phyloP scores from a whole-genome alignment of 345 rosid species.

The Hibiscus syriacus region DNA sequence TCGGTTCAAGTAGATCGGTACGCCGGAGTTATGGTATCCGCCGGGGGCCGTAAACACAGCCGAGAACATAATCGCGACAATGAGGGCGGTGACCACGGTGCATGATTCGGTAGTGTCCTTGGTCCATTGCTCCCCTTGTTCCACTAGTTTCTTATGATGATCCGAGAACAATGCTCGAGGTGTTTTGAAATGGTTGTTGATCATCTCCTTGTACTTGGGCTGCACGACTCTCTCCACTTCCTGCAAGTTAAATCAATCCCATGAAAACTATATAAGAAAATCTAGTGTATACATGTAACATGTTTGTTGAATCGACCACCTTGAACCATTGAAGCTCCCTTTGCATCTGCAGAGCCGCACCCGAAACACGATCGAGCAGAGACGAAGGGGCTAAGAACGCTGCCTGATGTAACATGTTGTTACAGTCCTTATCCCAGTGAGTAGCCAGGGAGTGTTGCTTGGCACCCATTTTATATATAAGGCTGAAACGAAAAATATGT shows the following conservation, averaged over 20 bases:
- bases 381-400: slow-evolving; percentile 48
- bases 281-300: neutral
- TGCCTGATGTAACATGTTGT: slow-evolving; percentile 73
- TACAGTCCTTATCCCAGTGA: slow-evolving; percentile 29
- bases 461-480: slow-evolving; percentile 54
- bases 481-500: slow-evolving; percentile 53
- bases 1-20: slow-evolving; percentile 6
- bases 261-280: too few relatives aligned
- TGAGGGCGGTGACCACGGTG: slow-evolving; percentile 48
- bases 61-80: slow-evolving; percentile 52
- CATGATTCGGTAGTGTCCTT: slow-evolving; percentile 46
- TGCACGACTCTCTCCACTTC: slow-evolving; percentile 67
- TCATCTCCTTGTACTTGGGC: slow-evolving; percentile 55
- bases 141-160: slow-evolving; percentile 35
- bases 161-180: slow-evolving; percentile 51
- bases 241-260: slow-evolving; percentile 16
- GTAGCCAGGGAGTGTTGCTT: slow-evolving; percentile 45
- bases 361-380: slow-evolving; percentile 50
- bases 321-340: slow-evolving; percentile 76
- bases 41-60: slow-evolving; percentile 49
- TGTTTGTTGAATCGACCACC: slow-evolving; percentile 22
- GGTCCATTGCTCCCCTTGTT: slow-evolving; percentile 48
- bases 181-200: slow-evolving; percentile 30
- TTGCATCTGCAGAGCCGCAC: slow-evolving; percentile 82
- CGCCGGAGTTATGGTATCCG: slow-evolving; percentile 23